phyloP scores from a whole-genome alignment of 768 basidiomycete genomes.

The Candolleomyces aberdarensis region DNA sequence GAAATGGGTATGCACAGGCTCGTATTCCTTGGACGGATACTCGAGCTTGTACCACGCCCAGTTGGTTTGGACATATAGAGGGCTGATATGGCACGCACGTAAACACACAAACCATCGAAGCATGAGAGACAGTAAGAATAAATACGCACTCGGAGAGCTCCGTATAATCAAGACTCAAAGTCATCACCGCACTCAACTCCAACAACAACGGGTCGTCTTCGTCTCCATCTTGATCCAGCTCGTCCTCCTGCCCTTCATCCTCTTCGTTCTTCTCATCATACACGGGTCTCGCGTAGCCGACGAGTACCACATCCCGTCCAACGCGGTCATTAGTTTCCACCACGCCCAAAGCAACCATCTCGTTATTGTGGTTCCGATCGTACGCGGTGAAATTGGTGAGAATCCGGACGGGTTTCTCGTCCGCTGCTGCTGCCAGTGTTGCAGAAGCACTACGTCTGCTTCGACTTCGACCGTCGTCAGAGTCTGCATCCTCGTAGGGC shows the following conservation, averaged over 20 bases:
- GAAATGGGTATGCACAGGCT: too few species aligned
- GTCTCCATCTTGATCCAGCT: slow-evolving; percentile 47
- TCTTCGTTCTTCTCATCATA: slow-evolving; percentile 27
- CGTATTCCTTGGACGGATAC: too few species aligned
- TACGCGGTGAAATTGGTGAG: slow-evolving; percentile 61
- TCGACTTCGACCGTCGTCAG: too few species aligned
- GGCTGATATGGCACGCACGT: slow-evolving; percentile 32
- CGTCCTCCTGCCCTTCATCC: slow-evolving; percentile 40
- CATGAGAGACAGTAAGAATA: not conserved
- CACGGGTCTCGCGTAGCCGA: slow-evolving; percentile 48
- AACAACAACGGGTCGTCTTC: slow-evolving; percentile 39
- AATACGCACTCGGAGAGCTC: slow-evolving; percentile 46
- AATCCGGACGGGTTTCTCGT: slow-evolving; percentile 16
- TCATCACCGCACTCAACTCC: slow-evolving; percentile 43
- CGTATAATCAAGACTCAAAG: slow-evolving; percentile 50
- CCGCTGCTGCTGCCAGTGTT: not conserved
- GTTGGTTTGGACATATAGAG: slow-evolving; percentile 62
- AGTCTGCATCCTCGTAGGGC: too few species aligned
- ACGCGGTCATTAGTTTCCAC: slow-evolving; percentile 42
- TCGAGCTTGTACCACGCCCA: slow-evolving; percentile 52
- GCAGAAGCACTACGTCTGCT: slow-evolving; percentile 1
- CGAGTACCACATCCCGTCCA: slow-evolving; percentile 46
- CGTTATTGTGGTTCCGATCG: slow-evolving; percentile 43
- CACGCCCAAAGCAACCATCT: slow-evolving; percentile 44
- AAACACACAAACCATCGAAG: not conserved